phyloP scores from a whole-genome alignment of 2,329 filamentous ascomycete genomes.

The Hypoxylon sp. region DNA sequence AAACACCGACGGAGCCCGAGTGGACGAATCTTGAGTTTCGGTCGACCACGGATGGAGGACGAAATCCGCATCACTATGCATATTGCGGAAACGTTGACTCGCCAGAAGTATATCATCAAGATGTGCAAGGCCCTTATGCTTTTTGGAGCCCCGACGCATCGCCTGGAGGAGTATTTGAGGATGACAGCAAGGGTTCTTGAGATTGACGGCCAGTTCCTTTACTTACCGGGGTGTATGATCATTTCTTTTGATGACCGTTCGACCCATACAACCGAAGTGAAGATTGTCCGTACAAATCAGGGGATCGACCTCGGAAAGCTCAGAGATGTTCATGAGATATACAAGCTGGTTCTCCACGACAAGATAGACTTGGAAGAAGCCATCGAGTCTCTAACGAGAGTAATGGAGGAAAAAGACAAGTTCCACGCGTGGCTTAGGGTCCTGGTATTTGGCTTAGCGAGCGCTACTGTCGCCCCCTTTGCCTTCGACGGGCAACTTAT shows the following conservation, averaged over 20 bases:
- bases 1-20: conserved; percentile 58
- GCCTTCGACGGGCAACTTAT: conserved; percentile 52
- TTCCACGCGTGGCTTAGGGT: conserved; percentile 52
- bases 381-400: conserved; percentile 47
- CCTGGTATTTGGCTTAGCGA: conserved; percentile 52
- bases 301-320: conserved; percentile 82
- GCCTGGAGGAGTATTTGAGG: conserved; percentile 90
- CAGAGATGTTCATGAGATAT: conserved; percentile 81
- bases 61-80: conserved; percentile 64
- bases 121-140: conserved; percentile 90
- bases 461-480: conserved; percentile 52
- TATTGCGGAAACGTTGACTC: conserved; percentile 78
- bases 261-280: conserved; percentile 77
- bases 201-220: conserved; percentile 90
- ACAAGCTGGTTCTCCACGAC: conserved; percentile 87
- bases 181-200: conserved; percentile 92
- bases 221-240: conserved; percentile 94
- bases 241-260: conserved; percentile 85
- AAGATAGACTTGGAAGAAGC: conserved; percentile 57
- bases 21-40: conserved; percentile 56
- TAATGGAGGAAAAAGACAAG: conserved; percentile 51
- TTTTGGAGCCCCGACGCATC: conserved; percentile 91
- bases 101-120: conserved; percentile 87
- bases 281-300: conserved; percentile 75
- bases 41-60: conserved; percentile 60